Evolutionary conservation across 495 filamentous ascomycete genomes (phyloP).

Genomic region (Podospora australis): DNA sequence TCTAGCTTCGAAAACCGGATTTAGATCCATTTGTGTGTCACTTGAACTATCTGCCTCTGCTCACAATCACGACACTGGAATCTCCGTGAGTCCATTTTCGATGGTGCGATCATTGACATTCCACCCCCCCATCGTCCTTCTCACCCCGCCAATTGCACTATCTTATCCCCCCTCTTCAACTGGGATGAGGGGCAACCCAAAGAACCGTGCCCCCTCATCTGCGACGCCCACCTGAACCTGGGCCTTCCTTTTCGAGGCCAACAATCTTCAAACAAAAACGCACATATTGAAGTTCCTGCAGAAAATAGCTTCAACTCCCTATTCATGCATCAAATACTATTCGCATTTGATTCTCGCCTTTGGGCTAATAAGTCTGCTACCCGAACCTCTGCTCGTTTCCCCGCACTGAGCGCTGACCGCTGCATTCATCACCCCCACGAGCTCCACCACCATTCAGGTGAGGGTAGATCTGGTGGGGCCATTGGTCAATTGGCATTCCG

Average conservation of each 20-base stretch:
- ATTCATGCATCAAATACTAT: too few relatives aligned
- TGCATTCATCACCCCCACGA: constrained; percentile 3
- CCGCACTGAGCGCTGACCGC: too few relatives aligned
- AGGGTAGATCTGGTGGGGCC: constrained; percentile 4
- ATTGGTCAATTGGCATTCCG: constrained; percentile 16
- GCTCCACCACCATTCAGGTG: constrained; percentile 1
- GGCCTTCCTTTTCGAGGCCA: neutral
- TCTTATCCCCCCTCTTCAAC: constrained; percentile 22
- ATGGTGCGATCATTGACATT: neutral
- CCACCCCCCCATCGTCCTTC: constrained; percentile 10
- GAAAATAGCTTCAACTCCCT: too few relatives aligned
- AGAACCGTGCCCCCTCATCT: constrained; percentile 3
- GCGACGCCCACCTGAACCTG: neutral
- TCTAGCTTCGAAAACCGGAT: too few relatives aligned
- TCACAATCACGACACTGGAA: too few relatives aligned
- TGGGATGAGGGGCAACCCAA: constrained; percentile 14
- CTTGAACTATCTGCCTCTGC: too few relatives aligned
- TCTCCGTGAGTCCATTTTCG: neutral
- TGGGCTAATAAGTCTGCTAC: too few relatives aligned
- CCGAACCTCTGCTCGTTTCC: too few relatives aligned
- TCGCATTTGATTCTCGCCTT: too few relatives aligned
- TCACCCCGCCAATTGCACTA: too few relatives aligned
- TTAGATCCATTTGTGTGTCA: too few relatives aligned
- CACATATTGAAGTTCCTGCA: neutral
- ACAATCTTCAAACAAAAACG: neutral